Evolutionary conservation across 2,329 filamentous ascomycete species (phyloP), one percentile per base, ranked within the genome.

Genomic region (Cercospora sojina): DNA sequence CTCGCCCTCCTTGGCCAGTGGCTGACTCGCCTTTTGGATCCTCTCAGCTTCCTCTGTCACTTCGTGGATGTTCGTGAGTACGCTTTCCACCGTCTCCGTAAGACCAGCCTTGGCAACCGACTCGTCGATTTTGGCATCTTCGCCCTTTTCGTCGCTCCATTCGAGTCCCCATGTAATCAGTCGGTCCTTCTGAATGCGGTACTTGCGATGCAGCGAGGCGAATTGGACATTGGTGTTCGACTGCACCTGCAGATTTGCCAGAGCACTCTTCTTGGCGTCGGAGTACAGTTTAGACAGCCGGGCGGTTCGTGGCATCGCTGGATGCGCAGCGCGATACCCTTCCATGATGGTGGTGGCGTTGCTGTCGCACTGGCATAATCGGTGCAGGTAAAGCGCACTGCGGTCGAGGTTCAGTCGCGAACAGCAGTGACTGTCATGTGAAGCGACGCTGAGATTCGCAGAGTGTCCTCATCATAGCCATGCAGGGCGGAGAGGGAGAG

Each of bases 31-130:
- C 27, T 71, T 71, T 85, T 90, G 91, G 65, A 93, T 84, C 5
- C 87, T 86, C 75, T 93, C 90, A 1, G 89, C 89, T 77, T 93
- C 90, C 64, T 90, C 89, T 53, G 92, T 81, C 59, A 91, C 91
- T 72, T 92, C 90, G 75, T 92, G 91, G 75, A 93, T 92, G 59
- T 90, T 93, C 16, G 86, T 87, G 84, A 94, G 88, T 73, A 93
- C 90, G 76, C 90, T 92, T 65, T 88, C 87, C 61, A 93, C 91
- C 1, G 91, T 86, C 76, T 93, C 90, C 66, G 89, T 91, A 64
- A 93, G 80, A 23, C 91, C 91, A 32, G 87, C 87, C 67, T 85
- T 83, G 60, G 86, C 86, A 18, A 89, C 79, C 61, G 89, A 89
- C 76, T 90, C 88, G 73, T 90, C 91, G 69, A 93, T 93, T 77